phyloP scores from a whole-genome alignment of 2,329 filamentous ascomycete species.

The Cladosporium velox region DNA sequence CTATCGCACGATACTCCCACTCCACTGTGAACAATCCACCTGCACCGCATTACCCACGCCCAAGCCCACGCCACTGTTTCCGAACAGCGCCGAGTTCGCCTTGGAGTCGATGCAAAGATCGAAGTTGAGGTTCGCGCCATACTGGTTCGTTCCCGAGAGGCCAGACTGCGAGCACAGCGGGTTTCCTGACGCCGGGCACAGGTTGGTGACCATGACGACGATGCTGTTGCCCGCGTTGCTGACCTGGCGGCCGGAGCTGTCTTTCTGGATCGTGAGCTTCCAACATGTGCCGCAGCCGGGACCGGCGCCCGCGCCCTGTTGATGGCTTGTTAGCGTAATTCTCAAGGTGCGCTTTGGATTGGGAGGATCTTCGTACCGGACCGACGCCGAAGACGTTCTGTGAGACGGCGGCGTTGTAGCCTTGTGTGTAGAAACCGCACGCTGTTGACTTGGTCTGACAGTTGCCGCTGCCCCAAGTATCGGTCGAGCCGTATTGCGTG shows the following conservation, averaged over 20 bases:
- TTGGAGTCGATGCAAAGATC: conserved; percentile 45
- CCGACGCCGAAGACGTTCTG: conserved; percentile 45
- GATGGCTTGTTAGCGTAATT: neutral
- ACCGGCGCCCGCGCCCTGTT: conserved; percentile 39
- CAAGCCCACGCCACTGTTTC: conserved; percentile 34
- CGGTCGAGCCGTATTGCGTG: conserved; percentile 40
- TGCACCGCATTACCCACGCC: conserved; percentile 38
- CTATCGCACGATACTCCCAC: conserved; percentile 25
- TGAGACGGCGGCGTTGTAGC: conserved; percentile 42
- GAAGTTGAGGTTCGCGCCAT: conserved; percentile 46
- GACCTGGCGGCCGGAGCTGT: conserved; percentile 34
- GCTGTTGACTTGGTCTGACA: conserved; percentile 42
- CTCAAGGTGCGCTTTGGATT: neutral
- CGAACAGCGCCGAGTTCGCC: conserved; percentile 42
- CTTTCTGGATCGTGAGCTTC: conserved; percentile 40
- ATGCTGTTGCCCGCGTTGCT: conserved; percentile 39
- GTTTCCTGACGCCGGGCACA: conserved; percentile 44
- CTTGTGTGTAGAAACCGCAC: conserved; percentile 40
- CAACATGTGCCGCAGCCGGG: conserved; percentile 46
- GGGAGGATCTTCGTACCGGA: conserved; percentile 19
- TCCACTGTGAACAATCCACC: conserved; percentile 32
- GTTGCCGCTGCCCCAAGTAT: conserved; percentile 38
- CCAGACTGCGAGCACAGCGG: conserved; percentile 41
- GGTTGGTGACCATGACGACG: conserved; percentile 45
- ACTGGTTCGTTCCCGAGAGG: conserved; percentile 39